Conservation (phyloP, 2,329 filamentous ascomycete genomes). For the Talaromyces albobiverticillius region DNA sequence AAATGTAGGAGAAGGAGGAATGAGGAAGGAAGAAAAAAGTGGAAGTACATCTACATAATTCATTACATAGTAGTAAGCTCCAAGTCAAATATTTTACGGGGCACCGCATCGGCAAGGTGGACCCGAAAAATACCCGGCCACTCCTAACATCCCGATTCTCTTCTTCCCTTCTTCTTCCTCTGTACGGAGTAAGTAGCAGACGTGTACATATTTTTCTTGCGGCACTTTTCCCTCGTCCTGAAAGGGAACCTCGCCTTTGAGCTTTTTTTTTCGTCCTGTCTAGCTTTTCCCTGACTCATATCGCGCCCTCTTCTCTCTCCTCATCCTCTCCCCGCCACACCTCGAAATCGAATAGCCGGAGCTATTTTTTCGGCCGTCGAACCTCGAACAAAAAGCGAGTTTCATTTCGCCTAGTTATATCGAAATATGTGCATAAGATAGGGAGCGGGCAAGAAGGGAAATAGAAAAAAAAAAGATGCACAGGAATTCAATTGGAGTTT, state of each 20-base stretch:
- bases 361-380: not conserved
- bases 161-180: not conserved
- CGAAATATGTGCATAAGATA: not conserved
- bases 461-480: constrained; percentile 6
- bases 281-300: not conserved
- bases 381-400: not conserved
- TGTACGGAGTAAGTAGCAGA: not conserved
- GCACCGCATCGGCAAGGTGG: not conserved
- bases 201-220: constrained; percentile 10
- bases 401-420: not conserved
- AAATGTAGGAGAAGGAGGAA: no score
- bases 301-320: not conserved
- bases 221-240: not conserved
- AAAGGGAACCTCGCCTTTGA: no score
- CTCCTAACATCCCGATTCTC: not conserved
- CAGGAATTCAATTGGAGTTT: not conserved
- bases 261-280: not conserved
- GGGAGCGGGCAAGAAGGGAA: not conserved
- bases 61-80: no score
- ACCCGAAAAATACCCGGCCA: not conserved
- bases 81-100: not conserved
- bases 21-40: no score
- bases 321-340: not conserved
- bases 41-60: no score
- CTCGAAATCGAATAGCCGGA: not conserved